Conservation (phyloP, 1,139 yeast species). For the Candida dubliniensis region DNA sequence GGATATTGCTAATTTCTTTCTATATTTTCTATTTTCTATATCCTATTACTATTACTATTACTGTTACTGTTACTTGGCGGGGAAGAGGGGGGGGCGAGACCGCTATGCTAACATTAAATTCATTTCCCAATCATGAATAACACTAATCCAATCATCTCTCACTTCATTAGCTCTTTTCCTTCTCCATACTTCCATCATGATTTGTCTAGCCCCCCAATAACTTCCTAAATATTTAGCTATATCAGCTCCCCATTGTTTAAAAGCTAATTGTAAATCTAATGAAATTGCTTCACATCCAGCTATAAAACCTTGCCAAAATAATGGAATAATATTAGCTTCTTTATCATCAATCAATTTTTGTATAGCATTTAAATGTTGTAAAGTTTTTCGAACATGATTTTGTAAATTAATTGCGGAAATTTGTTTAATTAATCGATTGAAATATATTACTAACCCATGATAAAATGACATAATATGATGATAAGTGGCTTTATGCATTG, state of each 20-base stretch:
- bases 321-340: constrained; percentile 65
- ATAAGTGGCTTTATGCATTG: constrained; percentile 72
- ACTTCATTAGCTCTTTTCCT: constrained; percentile 60
- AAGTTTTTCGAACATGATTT: constrained; percentile 58
- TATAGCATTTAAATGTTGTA: constrained; percentile 64
- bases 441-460: constrained; percentile 73
- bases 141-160: constrained; percentile 75
- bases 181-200: constrained; percentile 86
- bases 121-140: constrained; percentile 81
- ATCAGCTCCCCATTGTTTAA: constrained; percentile 78
- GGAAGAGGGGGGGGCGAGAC: not conserved
- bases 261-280: constrained; percentile 58
- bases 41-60: not conserved
- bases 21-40: not conserved
- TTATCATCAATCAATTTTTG: constrained; percentile 56
- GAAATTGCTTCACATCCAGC: constrained; percentile 83
- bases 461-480: constrained; percentile 83
- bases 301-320: constrained; percentile 87
- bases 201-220: constrained; percentile 83
- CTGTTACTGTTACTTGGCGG: not conserved
- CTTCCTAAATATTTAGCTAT: constrained; percentile 76
- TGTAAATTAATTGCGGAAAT: constrained; percentile 55
- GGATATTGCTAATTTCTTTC: too few species aligned
- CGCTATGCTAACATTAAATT: constrained; percentile 63
- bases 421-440: constrained; percentile 62